A percentile compares a stretch with the other conserved stretches of the same genome.
phyloP scores from a whole-genome alignment of 371 early-diverging fungal genomes.

The Saksenaea vasiformis region DNA sequence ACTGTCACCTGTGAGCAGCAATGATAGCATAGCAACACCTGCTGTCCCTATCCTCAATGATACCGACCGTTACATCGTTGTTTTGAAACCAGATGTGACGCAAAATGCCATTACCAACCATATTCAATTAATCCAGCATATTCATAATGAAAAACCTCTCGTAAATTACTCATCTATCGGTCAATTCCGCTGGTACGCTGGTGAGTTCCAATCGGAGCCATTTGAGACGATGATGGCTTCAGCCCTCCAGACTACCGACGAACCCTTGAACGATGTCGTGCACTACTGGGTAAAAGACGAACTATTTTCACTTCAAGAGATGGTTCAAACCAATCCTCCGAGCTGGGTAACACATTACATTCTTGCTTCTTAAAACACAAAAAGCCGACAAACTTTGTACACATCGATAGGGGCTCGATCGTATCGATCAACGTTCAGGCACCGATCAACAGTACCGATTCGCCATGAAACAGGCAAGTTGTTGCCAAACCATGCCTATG shows the following conservation, averaged over 20 bases:
- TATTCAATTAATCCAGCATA: constrained; percentile 26
- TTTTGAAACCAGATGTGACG: constrained; percentile 31
- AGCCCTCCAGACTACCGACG: neutral
- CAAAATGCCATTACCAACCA: constrained; percentile 27
- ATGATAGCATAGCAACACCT: neutral
- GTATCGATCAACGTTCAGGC: constrained; percentile 48
- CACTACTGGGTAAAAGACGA: constrained; percentile 48
- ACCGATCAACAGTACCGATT: constrained; percentile 38
- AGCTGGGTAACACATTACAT: constrained; percentile 38
- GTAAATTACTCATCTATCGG: constrained; percentile 33
- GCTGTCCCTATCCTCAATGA: constrained; percentile 6
- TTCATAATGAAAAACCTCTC: constrained; percentile 9
- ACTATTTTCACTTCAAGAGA: constrained; percentile 38
- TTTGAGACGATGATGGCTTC: constrained; percentile 23
- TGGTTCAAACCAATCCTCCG: constrained; percentile 43
- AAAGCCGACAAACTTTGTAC: neutral
- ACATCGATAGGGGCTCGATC: constrained; percentile 34
- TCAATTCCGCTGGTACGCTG: constrained; percentile 43
- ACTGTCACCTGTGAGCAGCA: neutral
- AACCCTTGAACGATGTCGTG: constrained; percentile 16
- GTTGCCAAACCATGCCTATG: no score
- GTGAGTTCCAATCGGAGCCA: constrained; percentile 24
- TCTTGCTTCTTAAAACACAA: neutral
- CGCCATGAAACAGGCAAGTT: constrained; percentile 30
- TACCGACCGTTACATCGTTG: constrained; percentile 35